These are phyloP conservation scores for Penicillium griseofulvum DNA, from an alignment of 2,329 filamentous ascomycete genomes.

Conservation along the genomic window DNA sequence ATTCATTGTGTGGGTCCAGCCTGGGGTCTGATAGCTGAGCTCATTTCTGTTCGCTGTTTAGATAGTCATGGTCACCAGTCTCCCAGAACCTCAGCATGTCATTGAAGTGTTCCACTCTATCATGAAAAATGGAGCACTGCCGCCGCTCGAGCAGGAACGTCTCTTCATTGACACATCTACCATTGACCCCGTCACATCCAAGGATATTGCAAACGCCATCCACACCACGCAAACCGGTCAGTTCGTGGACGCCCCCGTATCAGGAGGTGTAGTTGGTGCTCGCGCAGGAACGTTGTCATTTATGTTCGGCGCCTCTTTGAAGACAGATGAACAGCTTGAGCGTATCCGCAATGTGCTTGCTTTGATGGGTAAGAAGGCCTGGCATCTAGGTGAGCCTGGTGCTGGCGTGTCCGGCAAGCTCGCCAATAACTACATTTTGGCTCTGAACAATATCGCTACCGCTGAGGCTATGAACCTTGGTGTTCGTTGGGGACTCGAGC, in stretches of 20 bases:
- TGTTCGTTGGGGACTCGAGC: conserved; percentile 61
- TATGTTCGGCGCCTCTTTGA: conserved; percentile 74
- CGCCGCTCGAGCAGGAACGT: conserved; percentile 57
- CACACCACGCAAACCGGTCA: conserved; percentile 64
- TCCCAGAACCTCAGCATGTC: conserved; percentile 87
- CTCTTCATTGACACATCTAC: conserved; percentile 96
- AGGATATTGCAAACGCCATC: conserved; percentile 70
- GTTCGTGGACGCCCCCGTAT: conserved; percentile 96
- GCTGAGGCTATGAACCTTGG: conserved; percentile 67
- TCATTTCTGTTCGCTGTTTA: conserved; percentile 39
- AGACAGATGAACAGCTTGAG: conserved; percentile 53
- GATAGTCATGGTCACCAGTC: conserved; percentile 83
- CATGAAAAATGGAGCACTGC: conserved; percentile 56
- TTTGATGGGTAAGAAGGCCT: conserved; percentile 80
- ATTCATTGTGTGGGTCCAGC: not conserved
- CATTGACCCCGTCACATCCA: conserved; percentile 85
- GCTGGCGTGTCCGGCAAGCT: conserved; percentile 87
- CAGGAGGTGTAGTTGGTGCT: conserved; percentile 90
- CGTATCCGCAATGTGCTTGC: conserved; percentile 67
- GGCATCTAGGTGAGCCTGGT: conserved; percentile 82
- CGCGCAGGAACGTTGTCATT: conserved; percentile 86
- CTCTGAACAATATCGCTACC: conserved; percentile 81
- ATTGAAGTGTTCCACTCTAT: conserved; percentile 77
- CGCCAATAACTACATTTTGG: conserved; percentile 95
- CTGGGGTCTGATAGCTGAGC: not conserved